A percentile compares a stretch with the other conserved stretches of the same genome.
Conservation (phyloP, 106 monocot genomes). For the Phalaenopsis equestris region DNA sequence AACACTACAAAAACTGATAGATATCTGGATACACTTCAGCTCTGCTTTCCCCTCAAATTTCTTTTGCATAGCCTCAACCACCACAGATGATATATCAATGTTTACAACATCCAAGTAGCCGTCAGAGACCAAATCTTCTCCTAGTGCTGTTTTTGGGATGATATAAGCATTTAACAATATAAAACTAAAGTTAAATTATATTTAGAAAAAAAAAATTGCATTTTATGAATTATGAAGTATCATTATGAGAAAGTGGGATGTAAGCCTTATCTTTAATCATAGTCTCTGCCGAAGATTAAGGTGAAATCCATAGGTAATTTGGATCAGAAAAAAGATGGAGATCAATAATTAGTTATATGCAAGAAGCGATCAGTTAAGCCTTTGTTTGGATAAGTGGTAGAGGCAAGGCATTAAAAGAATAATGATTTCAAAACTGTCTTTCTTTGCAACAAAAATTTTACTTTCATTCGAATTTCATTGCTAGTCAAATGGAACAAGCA, state of each 20-base stretch:
- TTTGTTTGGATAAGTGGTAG: no score
- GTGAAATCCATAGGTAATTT: not conserved
- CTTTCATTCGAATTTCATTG: not conserved
- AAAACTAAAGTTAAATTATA: not conserved
- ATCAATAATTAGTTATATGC: not conserved
- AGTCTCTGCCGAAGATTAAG: not conserved
- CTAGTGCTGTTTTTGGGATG: conserved; percentile 45
- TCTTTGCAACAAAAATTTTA: not conserved
- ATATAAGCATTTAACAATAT: not conserved
- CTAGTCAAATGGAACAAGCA: not conserved
- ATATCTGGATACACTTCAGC: conserved; percentile 65
- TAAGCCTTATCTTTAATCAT: not conserved
- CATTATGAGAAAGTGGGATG: not conserved
- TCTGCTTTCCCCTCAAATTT: conserved; percentile 51
- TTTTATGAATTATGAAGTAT: not conserved
- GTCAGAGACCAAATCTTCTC: conserved; percentile 74
- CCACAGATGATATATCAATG: conserved; percentile 89
- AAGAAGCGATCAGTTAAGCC: not conserved
- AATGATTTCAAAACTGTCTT: not conserved
- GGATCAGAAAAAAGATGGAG: not conserved
- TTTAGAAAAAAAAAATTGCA: not conserved
- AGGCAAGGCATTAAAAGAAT: not conserved
- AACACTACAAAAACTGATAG: not conserved
- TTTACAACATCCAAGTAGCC: conserved; percentile 75
- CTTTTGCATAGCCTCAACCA: conserved; percentile 76